Conservation (phyloP, 1,284 basidiomycete genomes). For the Ustilago bromivora region DNA sequence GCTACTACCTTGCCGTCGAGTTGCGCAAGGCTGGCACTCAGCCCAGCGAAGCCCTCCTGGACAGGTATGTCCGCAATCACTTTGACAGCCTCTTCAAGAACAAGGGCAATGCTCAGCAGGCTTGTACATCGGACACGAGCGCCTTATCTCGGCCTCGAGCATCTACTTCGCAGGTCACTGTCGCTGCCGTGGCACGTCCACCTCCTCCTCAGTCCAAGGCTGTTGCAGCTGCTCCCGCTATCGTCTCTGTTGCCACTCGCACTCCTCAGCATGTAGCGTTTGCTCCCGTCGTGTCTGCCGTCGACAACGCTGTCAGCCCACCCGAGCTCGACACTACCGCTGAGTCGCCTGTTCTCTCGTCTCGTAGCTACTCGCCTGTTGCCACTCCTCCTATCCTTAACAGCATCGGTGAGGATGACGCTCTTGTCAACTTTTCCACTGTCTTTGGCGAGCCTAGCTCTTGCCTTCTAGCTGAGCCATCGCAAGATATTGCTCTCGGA, state of each 20-base stretch:
- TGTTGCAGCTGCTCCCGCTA: conserved; percentile 4
- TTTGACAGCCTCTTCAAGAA: conserved; percentile 60
- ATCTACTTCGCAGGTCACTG: conserved; percentile 37
- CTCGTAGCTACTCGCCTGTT: conserved; percentile 38
- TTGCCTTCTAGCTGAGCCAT: conserved; percentile 12
- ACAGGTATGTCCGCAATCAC: conserved; percentile 64
- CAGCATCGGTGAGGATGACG: conserved; percentile 29
- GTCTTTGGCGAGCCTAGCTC: conserved; percentile 39
- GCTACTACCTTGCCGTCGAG: conserved; percentile 65
- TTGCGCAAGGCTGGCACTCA: conserved; percentile 60
- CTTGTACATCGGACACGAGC: not conserved
- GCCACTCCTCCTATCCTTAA: conserved; percentile 35
- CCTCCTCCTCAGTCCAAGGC: conserved; percentile 25
- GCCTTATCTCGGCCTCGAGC: conserved; percentile 17
- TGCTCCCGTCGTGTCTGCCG: not conserved
- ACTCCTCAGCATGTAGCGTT: conserved; percentile 1
- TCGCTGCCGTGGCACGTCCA: conserved; percentile 36
- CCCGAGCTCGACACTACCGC: conserved; percentile 37
- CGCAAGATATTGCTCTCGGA: not conserved
- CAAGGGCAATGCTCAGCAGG: conserved; percentile 11
- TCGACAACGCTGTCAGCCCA: conserved; percentile 19
- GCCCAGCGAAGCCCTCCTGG: conserved; percentile 59
- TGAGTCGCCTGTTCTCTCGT: conserved; percentile 43
- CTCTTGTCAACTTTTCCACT: conserved; percentile 31
- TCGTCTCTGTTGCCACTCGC: not conserved